Percentiles rank a stretch among this genome's conserved stretches.
These are phyloP conservation scores for Nemania serpens DNA, from an alignment of 2,329 filamentous ascomycete species.

Conservation along the genomic window DNA sequence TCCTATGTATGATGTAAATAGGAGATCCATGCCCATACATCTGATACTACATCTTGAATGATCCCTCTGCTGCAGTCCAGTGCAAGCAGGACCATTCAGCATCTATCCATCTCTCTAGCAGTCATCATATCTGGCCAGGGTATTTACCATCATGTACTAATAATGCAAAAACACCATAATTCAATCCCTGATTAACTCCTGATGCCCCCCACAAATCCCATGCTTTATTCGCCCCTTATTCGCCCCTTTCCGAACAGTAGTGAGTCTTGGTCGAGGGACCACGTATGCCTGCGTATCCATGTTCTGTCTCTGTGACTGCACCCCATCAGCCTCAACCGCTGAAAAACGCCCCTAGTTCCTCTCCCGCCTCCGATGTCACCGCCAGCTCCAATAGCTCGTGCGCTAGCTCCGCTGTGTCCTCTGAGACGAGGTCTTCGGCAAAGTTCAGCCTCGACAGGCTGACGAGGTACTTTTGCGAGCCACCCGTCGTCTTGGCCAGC, in stretches of 20 bases:
- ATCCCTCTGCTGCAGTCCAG: no score
- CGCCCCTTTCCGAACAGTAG: not conserved
- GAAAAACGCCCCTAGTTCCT: constrained; percentile 47
- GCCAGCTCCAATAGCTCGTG: constrained; percentile 80
- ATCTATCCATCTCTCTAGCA: no score
- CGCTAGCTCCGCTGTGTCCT: constrained; percentile 82
- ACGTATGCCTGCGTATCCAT: not conserved
- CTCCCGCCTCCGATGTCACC: constrained; percentile 74
- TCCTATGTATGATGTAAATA: no score
- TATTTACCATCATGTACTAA: no score
- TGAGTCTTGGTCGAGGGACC: not conserved
- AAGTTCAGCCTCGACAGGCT: constrained; percentile 84
- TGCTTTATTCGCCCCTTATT: not conserved
- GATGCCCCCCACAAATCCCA: not conserved
- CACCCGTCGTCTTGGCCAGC: constrained; percentile 70
- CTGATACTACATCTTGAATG: no score
- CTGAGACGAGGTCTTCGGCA: constrained; percentile 73
- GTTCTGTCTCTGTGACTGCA: not conserved
- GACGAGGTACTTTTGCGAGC: constrained; percentile 80
- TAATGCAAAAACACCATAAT: no score
- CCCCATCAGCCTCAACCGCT: constrained; percentile 33
- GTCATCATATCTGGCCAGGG: no score
- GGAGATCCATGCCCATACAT: no score
- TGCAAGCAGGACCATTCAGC: no score
- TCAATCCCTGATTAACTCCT: no score